Conservation (phyloP, 2,329 filamentous ascomycete species). For the Aureobasidium sp. region DNA sequence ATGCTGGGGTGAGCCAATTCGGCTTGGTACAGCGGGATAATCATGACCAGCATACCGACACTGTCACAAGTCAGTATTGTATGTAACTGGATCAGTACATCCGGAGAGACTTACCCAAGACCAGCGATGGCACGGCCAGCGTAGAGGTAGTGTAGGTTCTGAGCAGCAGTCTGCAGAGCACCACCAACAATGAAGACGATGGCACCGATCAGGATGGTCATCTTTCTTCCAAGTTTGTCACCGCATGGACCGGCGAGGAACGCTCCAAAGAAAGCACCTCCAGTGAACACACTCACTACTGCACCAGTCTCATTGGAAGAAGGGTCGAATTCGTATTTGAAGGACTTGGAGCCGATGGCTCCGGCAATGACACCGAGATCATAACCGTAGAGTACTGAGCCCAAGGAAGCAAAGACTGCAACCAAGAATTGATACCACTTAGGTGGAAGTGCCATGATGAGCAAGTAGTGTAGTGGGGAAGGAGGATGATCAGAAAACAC, state of each 20-base stretch:
- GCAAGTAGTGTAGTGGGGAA: not conserved
- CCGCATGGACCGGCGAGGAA: slow-evolving; percentile 53
- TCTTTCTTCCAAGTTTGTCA: slow-evolving; percentile 58
- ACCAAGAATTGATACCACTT: slow-evolving; percentile 54
- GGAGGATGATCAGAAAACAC: not conserved
- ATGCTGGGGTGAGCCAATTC: slow-evolving; percentile 73
- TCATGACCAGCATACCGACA: slow-evolving; percentile 55
- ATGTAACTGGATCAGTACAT: no score
- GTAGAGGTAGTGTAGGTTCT: slow-evolving; percentile 52
- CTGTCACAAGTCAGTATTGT: slow-evolving; percentile 34
- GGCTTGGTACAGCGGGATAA: slow-evolving; percentile 65
- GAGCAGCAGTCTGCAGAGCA: slow-evolving; percentile 62
- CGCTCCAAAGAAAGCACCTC: slow-evolving; percentile 62
- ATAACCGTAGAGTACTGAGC: slow-evolving; percentile 51
- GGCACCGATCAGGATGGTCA: slow-evolving; percentile 64
- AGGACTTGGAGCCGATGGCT: slow-evolving; percentile 36
- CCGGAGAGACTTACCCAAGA: not conserved
- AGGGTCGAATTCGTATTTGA: slow-evolving; percentile 15
- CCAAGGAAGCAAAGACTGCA: slow-evolving; percentile 49
- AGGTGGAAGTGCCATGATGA: slow-evolving; percentile 44
- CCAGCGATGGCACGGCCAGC: slow-evolving; percentile 63
- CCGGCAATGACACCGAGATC: slow-evolving; percentile 54
- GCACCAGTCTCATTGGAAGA: slow-evolving; percentile 25
- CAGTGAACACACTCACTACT: not conserved
- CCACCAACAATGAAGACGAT: slow-evolving; percentile 66